Base-by-base conservation (phyloP, 2,329 filamentous ascomycete species). In the Claviceps capensis region DNA sequence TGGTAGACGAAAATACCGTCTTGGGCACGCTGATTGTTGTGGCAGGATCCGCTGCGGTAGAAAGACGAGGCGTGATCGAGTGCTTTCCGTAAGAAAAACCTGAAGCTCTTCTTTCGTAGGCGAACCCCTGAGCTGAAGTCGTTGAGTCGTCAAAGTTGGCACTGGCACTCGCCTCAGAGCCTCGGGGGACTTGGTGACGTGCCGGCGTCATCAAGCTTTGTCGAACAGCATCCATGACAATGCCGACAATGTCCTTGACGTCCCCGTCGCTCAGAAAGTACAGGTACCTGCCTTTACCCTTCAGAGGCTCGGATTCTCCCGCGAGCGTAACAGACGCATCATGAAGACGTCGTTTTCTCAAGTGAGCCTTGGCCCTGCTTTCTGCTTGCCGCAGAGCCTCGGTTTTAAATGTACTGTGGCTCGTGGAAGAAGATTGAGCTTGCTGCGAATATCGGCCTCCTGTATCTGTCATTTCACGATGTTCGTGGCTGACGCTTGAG, bases 21-120 rank as follows among this genome's bases (percentile, higher is more conserved):
- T 54, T 58, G 5, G 67, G 65, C 23, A 63, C 22, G 52, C 58
- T 67, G 43, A 69, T 61, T 0, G 66, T 69, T 1, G 63, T 68
- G 4, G 63, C 62, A 45, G 66, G 62, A 43, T 66, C 64, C 16
- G 60, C 60, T 9, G 52, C 46, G 6, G 55, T 57, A 5, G 58
- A 56, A 17, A 56, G 55, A 8, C 58, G 59, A 5, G 60, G 57
- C 14, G 59, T 53, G 36, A 67, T 65, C 0, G 58, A 52, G 11
- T 59, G 59, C 14, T 45, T 52, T 9, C 37, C 50, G 17, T 56
- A 58, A 7, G 63, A 55, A 3, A 62, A 50, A 7, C 53, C 59
- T 36, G 57, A 57, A 5, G 60, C 11, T 4, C 9, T 11, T 34
- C 9, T 34, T 34, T 34, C 30, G 9, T 11, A 34, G 9, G 30